Evolutionary conservation across 805 yeast genomes (phyloP).

Genomic region (Tetrapisispora taiwanensis): DNA sequence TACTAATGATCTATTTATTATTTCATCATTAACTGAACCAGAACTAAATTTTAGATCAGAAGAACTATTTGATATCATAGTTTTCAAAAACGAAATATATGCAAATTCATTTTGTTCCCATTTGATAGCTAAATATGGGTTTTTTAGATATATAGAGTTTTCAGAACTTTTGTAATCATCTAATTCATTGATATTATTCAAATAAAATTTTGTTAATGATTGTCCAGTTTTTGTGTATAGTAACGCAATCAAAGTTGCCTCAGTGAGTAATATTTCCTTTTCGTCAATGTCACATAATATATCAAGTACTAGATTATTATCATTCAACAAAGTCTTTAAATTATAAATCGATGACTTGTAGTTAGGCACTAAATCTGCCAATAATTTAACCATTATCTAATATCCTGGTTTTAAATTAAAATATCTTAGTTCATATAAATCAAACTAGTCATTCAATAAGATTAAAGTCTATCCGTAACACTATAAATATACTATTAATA

Average conservation of each 20-base stretch:
- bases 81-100: slow-evolving; percentile 9
- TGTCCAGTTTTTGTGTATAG: slow-evolving; percentile 20
- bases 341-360: slow-evolving; percentile 5
- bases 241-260: slow-evolving; percentile 11
- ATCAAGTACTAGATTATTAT: neutral
- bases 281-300: neutral
- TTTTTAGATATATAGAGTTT: neutral
- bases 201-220: slow-evolving; percentile 9
- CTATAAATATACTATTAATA: too few species aligned
- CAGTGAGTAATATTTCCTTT: slow-evolving; percentile 5
- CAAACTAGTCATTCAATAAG: too few species aligned
- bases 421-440: too few species aligned
- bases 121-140: neutral
- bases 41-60: slow-evolving; percentile 1
- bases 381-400: neutral
- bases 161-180: slow-evolving; percentile 1
- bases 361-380: neutral
- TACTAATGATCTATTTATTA: neutral
- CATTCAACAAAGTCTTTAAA: slow-evolving; percentile 1
- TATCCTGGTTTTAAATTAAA: too few species aligned
- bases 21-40: slow-evolving; percentile 1
- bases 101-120: slow-evolving; percentile 1
- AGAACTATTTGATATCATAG: slow-evolving; percentile 10
- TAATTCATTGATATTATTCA: neutral
- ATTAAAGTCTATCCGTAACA: too few species aligned